A percentile compares a stretch with the other conserved stretches of the same genome.
phyloP scores from a whole-genome alignment of 768 basidiomycete species.

The Leccinum rimulosum region DNA sequence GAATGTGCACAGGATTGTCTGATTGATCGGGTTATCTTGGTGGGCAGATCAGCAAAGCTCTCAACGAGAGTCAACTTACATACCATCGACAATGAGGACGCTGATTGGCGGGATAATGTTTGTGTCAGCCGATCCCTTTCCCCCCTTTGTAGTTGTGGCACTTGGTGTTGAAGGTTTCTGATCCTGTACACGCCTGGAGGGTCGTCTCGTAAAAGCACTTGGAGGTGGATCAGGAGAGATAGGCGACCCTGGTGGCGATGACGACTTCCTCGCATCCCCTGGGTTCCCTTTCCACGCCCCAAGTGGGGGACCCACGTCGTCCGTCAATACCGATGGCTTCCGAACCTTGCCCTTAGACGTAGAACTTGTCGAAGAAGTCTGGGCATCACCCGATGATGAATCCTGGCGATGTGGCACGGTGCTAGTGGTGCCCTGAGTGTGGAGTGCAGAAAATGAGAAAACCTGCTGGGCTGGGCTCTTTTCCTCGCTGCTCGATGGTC shows the following conservation, averaged over 20 bases:
- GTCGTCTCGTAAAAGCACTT: slow-evolving; percentile 28
- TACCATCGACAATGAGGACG: slow-evolving; percentile 97
- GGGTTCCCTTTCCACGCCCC: slow-evolving; percentile 26
- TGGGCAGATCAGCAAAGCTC: slow-evolving; percentile 12
- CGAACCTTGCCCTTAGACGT: slow-evolving; percentile 25
- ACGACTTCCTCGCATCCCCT: slow-evolving; percentile 30
- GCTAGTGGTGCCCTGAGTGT: slow-evolving; percentile 15
- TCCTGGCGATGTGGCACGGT: slow-evolving; percentile 25
- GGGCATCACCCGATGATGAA: slow-evolving; percentile 21
- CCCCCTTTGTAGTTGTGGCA: slow-evolving; percentile 42
- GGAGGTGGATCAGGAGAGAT: slow-evolving; percentile 23
- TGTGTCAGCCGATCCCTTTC: slow-evolving; percentile 52
- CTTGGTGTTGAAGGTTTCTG: slow-evolving; percentile 27
- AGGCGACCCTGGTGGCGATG: slow-evolving; percentile 37
- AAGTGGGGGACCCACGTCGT: slow-evolving; percentile 19
- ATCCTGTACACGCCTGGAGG: slow-evolving; percentile 32
- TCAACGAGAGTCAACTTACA: slow-evolving; percentile 25
- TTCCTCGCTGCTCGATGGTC: slow-evolving; percentile 29
- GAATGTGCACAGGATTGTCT: slow-evolving; percentile 94
- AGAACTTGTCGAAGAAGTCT: slow-evolving; percentile 3
- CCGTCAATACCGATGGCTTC: slow-evolving; percentile 31
- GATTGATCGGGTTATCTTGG: slow-evolving; percentile 97
- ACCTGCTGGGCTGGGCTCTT: slow-evolving; percentile 22
- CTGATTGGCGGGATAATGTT: slow-evolving; percentile 94
- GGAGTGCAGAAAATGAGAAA: slow-evolving; percentile 31